Conservation (phyloP, 805 yeast genomes). For the Torulaspora indica region DNA sequence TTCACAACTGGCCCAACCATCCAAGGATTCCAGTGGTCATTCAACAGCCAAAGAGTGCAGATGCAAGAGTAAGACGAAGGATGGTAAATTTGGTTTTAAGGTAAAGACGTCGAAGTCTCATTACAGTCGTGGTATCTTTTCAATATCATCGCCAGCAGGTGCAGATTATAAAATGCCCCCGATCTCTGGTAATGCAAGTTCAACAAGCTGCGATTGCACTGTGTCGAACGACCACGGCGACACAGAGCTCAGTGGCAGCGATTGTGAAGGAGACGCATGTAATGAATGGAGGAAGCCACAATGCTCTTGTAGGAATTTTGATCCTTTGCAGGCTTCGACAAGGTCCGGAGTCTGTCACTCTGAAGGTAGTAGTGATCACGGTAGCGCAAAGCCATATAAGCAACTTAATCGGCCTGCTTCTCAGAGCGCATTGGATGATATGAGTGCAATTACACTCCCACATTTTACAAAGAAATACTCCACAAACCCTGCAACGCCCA, state of each 20-base stretch:
- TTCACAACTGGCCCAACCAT: conserved; percentile 8
- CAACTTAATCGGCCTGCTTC: not conserved
- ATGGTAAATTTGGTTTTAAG: conserved; percentile 1
- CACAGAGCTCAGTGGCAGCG: not conserved
- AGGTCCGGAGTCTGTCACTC: not conserved
- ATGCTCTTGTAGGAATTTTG: not conserved
- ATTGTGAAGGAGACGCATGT: conserved; percentile 1
- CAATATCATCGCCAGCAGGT: conserved; percentile 13
- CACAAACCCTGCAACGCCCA: conserved; percentile 2
- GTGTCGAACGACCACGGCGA: not conserved
- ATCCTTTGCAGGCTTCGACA: not conserved
- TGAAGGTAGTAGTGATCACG: not conserved
- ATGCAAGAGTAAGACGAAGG: not conserved
- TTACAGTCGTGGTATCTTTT: conserved; percentile 8
- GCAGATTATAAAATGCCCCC: conserved; percentile 6
- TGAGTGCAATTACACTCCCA: conserved; percentile 16
- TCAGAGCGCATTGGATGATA: conserved; percentile 4
- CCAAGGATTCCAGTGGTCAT: conserved; percentile 2
- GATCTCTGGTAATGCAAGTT: not conserved
- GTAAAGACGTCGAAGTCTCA: conserved; percentile 2
- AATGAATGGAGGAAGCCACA: not conserved
- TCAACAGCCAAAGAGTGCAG: conserved; percentile 3
- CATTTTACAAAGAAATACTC: conserved; percentile 14
- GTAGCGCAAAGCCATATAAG: not conserved
- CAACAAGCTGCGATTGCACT: not conserved